A percentile compares a stretch with the other conserved stretches of the same genome.
These are phyloP conservation scores for Paraphysoderma sedebokerense DNA, from an alignment of 371 early-diverging fungal species.

Conservation along the genomic window DNA sequence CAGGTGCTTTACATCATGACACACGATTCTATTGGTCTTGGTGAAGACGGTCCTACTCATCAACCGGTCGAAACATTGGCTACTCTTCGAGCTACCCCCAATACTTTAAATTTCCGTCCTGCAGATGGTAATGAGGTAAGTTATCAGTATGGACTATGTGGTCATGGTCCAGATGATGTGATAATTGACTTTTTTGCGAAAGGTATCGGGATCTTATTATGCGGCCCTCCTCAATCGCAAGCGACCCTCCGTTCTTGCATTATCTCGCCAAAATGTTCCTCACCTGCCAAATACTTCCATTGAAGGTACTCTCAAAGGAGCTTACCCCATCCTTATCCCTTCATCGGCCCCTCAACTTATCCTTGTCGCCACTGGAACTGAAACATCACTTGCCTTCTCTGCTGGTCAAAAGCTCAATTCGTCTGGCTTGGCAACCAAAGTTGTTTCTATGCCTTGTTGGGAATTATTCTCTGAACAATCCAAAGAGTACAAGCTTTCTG, in stretches of 20 bases:
- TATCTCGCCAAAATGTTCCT: conserved; percentile 92
- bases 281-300: conserved; percentile 68
- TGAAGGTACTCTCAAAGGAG: conserved; percentile 55
- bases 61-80: conserved; percentile 98
- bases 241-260: conserved; percentile 73
- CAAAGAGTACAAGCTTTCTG: conserved; percentile 62
- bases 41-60: conserved; percentile 99
- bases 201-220: conserved; percentile 79
- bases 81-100: conserved; percentile 86
- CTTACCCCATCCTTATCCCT: conserved; percentile 56
- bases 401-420: conserved; percentile 51
- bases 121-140: conserved; percentile 94
- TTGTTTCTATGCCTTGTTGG: conserved; percentile 93
- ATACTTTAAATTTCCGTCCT: conserved; percentile 75
- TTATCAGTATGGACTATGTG: conserved; percentile 11
- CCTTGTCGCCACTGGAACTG: conserved; percentile 90
- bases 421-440: conserved; percentile 39
- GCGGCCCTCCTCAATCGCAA: conserved; percentile 49
- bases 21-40: conserved; percentile 97
- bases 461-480: conserved; percentile 89
- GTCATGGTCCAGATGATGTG: too few relatives aligned
- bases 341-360: conserved; percentile 39
- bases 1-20: conserved; percentile 95
- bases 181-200: too few relatives aligned
- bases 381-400: conserved; percentile 76